Conservation (phyloP, 2,329 filamentous ascomycete genomes). For the Botrytis byssoidea region DNA sequence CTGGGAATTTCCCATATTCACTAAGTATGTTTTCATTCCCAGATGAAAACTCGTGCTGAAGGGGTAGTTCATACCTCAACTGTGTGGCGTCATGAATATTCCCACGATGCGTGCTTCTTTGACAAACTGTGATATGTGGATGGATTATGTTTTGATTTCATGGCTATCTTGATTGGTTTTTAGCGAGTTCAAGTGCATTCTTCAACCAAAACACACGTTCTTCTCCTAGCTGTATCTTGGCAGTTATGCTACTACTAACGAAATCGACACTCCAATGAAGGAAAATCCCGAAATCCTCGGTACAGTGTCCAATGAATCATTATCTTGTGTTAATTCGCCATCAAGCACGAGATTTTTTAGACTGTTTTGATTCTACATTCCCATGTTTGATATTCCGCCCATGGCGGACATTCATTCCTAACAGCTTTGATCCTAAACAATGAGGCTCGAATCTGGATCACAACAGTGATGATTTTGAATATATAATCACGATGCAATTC, state of each 20-base stretch:
- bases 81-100: not conserved
- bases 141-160: not conserved
- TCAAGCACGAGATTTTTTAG: not conserved
- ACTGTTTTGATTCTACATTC: slow-evolving; percentile 2
- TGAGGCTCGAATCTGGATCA: slow-evolving; percentile 4
- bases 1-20: not conserved
- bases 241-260: not conserved
- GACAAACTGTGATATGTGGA: slow-evolving; percentile 1
- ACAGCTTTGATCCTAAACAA: not conserved
- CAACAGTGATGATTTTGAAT: not conserved
- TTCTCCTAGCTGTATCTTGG: not conserved
- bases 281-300: not conserved
- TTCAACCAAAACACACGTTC: slow-evolving; percentile 9
- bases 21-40: not conserved
- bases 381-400: not conserved
- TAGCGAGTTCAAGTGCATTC: slow-evolving; percentile 3
- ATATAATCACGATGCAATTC: slow-evolving; percentile 7
- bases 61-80: not conserved
- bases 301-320: not conserved
- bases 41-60: not conserved
- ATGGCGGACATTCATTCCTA: slow-evolving; percentile 6
- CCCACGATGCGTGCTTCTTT: not conserved
- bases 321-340: not conserved
- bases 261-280: not conserved
- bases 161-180: slow-evolving; percentile 6